These are phyloP conservation scores for Taphrina betulina DNA, from an alignment of 1,139 yeast genomes.

Conservation along the genomic window DNA sequence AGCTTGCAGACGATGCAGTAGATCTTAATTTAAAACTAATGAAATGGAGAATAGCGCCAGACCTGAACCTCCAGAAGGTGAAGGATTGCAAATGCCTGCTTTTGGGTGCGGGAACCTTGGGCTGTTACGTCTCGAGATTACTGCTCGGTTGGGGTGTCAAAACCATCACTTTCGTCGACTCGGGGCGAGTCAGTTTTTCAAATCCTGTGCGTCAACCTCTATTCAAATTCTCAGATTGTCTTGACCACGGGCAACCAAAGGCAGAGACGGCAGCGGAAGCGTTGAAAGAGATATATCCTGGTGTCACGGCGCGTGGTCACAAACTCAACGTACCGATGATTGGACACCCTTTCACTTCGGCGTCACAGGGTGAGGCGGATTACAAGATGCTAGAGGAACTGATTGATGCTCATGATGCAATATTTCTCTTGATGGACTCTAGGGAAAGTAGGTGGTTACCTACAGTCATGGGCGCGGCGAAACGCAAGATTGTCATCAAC, in stretches of 20 bases:
- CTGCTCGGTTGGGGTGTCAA: slow-evolving; percentile 93
- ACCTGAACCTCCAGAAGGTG: slow-evolving; percentile 64
- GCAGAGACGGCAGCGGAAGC: slow-evolving; percentile 76
- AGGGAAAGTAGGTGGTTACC: slow-evolving; percentile 97
- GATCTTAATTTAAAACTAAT: slow-evolving; percentile 84
- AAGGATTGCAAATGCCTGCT: slow-evolving; percentile 63
- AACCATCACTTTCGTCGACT: slow-evolving; percentile 82
- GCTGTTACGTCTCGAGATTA: slow-evolving; percentile 83
- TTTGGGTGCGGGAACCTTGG: slow-evolving; percentile 96
- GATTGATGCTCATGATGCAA: slow-evolving; percentile 68
- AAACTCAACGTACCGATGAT: slow-evolving; percentile 87
- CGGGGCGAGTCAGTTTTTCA: slow-evolving; percentile 81
- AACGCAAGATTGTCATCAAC: slow-evolving; percentile 72
- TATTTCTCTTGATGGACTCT: slow-evolving; percentile 85
- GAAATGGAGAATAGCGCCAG: slow-evolving; percentile 96
- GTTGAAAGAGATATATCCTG: slow-evolving; percentile 71
- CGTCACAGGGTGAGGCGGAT: slow-evolving; percentile 51
- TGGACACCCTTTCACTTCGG: slow-evolving; percentile 67
- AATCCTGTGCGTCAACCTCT: slow-evolving; percentile 95
- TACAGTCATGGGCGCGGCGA: slow-evolving; percentile 68
- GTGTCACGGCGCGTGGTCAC: slow-evolving; percentile 63
- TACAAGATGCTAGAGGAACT: slow-evolving; percentile 56
- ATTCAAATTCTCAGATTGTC: slow-evolving; percentile 72
- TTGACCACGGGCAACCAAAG: slow-evolving; percentile 67
- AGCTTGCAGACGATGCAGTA: slow-evolving; percentile 85